Evolutionary conservation across 106 monocot genomes (phyloP), one percentile per base, ranked within the genome.

Genomic region (Posidonia australis): DNA sequence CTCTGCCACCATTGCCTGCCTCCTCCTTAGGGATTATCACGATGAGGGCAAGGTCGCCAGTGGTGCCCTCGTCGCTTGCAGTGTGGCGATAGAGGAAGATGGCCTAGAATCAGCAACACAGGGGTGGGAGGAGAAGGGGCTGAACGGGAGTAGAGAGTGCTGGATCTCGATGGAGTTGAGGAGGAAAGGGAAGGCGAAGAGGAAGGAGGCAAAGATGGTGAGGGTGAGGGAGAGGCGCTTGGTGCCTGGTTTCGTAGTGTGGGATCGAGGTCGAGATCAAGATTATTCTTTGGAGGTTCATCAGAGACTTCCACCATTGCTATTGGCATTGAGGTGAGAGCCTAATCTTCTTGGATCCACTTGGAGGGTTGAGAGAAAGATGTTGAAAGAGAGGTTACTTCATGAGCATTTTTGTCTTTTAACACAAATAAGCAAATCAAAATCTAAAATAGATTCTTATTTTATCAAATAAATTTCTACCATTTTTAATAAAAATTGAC

Each of bases 141-240:
- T 62, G 68, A 77, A 83, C 13, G 89, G 93, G 44, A 93, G 81
- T 13, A 84, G 76, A 9, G 92, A 82, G 10, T 88, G 84, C 72
- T 92, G 77, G 72, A 92, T 92, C 66, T 79, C 92, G 36, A 78
- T 83, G 61, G 87, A 92, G 27, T 82, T 82, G 49, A 84, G 78
- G 43, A 89, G 72, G 67, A 93, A 70, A 5, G 87, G 92, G 20
- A 87, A 54, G 77, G 81, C 78, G 36, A 60, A 13, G 75, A 85
- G 73, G 78, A 93, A 93, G 46, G 92, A 82, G 70, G 82, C 13
- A 56, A 92, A 73, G 36, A 92, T 77, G 65, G 93, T 73, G 70
- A 86, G 76, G 61, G 89, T 83, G 28, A 93, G 75, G 46, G 76
- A 5, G 70, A 89, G 83, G 45, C 93, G 85, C 71, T 93, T 93